These are phyloP conservation scores for Clarireedia homoeocarpa DNA, from an alignment of 2,329 filamentous ascomycete genomes.

Conservation along the genomic window DNA sequence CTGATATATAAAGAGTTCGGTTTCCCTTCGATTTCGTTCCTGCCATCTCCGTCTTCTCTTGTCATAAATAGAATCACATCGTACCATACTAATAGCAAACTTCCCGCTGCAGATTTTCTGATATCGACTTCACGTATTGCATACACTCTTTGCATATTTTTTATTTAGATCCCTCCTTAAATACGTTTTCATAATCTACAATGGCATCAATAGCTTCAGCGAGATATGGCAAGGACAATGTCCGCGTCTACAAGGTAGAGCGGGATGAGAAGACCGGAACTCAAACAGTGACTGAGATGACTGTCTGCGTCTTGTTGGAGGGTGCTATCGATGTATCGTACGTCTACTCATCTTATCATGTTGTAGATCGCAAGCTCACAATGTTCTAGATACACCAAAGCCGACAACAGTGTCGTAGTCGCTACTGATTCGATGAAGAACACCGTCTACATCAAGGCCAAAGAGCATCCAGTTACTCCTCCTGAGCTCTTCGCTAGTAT, in stretches of 20 bases:
- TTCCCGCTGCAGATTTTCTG: not conserved
- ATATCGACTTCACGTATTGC: not conserved
- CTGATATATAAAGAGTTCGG: not conserved
- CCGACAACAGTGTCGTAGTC: slow-evolving; percentile 91
- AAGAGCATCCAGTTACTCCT: slow-evolving; percentile 84
- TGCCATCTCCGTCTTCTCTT: not conserved
- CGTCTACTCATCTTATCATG: slow-evolving; percentile 27
- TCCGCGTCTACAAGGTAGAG: slow-evolving; percentile 94
- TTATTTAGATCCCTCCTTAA: not conserved
- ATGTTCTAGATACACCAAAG: slow-evolving; percentile 68
- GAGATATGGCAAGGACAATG: slow-evolving; percentile 92
- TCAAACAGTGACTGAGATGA: slow-evolving; percentile 91
- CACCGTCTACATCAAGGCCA: slow-evolving; percentile 90
- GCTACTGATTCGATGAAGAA: slow-evolving; percentile 99
- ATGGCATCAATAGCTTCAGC: slow-evolving; percentile 56
- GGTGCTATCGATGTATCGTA: slow-evolving; percentile 82
- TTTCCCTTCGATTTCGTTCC: not conserved
- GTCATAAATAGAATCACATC: slow-evolving; percentile 4
- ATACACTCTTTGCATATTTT: not conserved
- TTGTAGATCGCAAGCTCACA: not conserved
- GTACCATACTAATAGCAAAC: not conserved
- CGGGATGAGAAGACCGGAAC: slow-evolving; percentile 66
- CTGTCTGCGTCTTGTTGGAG: slow-evolving; percentile 84
- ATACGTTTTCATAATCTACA: slow-evolving; percentile 12
- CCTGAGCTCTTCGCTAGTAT: slow-evolving; percentile 87